phyloP scores from a whole-genome alignment of 768 basidiomycete species.

The Wakefieldia striispora region DNA sequence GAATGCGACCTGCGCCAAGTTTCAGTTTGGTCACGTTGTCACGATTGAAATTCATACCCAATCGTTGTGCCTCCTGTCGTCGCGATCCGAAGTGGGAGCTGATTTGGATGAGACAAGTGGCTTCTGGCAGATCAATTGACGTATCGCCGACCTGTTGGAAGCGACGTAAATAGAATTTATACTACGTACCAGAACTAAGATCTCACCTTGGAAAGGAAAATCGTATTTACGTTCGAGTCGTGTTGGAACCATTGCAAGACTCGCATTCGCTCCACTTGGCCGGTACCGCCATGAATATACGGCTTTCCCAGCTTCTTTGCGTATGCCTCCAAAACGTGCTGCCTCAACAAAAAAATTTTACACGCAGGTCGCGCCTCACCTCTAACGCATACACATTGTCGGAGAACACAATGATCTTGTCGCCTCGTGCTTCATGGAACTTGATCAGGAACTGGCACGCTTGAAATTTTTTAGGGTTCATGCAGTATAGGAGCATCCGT shows the following conservation, averaged over 20 bases:
- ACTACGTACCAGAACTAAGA: constrained; percentile 7
- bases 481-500: constrained; percentile 95
- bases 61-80: constrained; percentile 93
- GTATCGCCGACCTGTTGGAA: constrained; percentile 86
- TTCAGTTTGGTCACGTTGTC: constrained; percentile 15
- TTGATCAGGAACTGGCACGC: constrained; percentile 98
- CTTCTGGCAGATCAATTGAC: constrained; percentile 97
- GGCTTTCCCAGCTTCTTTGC: constrained; percentile 91
- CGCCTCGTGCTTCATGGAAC: constrained; percentile 95
- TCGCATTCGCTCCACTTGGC: constrained; percentile 93
- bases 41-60: constrained; percentile 53
- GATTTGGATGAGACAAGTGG: constrained; percentile 98
- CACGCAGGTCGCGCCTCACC: constrained; percentile 44
- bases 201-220: constrained; percentile 92
- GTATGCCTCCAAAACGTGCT: constrained; percentile 58
- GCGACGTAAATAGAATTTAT: constrained; percentile 13
- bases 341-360: constrained; percentile 3
- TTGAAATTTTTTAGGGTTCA: constrained; percentile 99
- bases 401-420: constrained; percentile 99
- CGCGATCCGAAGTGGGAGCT: constrained; percentile 99
- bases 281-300: constrained; percentile 94
- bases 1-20: constrained; percentile 70
- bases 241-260: constrained; percentile 96
- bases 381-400: constrained; percentile 97
- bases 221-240: constrained; percentile 93